Evolutionary conservation across 2,329 filamentous ascomycete genomes (phyloP), one percentile per base, ranked within the genome.

Genomic region (Macroventuria anomochaeta): DNA sequence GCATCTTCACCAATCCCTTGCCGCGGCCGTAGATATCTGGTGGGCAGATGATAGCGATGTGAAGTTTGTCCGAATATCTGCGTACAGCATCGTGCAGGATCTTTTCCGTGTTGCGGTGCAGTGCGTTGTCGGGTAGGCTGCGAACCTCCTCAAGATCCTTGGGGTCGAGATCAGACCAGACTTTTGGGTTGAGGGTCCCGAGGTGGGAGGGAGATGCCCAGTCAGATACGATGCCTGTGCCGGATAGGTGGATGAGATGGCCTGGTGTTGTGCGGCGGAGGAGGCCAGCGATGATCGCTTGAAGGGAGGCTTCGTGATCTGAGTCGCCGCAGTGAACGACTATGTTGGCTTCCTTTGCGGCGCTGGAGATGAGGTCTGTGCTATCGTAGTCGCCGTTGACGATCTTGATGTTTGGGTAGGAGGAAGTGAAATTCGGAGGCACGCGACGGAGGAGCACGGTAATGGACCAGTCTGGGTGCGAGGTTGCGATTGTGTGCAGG

Each of bases 51-150:
- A 89, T 80, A 0, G 73, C 73, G 2, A 72, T 64, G 2, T 67
- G 63, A 6, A 86, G 75, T 0, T 68, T 72, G 23, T 76, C 67
- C 68, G 20, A 66, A 68, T 60, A 73, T 58, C 25, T 71, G 0
- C 73, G 70, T 0, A 77, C 78, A 0, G 79, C 76, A 0, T 69
- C 70, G 0, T 88, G 75, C 7, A 91, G 82, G n/a, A 90, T 79
- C 66, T 84, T 82, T 70, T 93, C 89, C 1, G 90, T 83, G 64
- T 85, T 78, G 12, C 87, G 83, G 73, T 92, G 89, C 17, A 80
- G 70, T 5, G 80, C 85, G 1, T 72, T 64, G 59, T 84, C 81
- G 0, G 85, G 85, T 0, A 88, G 67, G 12, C 64, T 76, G 2
- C 81, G 69, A 32, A 88, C 76, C 26, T 80, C 79, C 3, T 77